A percentile compares a stretch with the other conserved stretches of the same genome.
These are phyloP conservation scores for Sphaerostilbella broomeana DNA, from an alignment of 2,329 filamentous ascomycete species.

Conservation along the genomic window DNA sequence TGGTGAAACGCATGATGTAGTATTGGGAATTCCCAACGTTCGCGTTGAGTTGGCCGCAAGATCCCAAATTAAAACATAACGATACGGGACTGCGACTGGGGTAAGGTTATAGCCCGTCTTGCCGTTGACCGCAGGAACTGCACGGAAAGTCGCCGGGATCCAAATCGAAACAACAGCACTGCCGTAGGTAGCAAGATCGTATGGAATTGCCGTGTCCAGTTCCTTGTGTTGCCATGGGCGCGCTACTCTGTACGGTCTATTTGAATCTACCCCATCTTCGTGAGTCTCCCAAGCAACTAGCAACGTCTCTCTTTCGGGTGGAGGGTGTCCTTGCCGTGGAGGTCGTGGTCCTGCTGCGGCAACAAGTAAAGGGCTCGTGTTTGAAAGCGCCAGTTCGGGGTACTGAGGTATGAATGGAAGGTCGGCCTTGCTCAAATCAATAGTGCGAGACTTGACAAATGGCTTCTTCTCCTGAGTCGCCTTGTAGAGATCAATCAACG, in stretches of 20 bases:
- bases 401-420: constrained; percentile 33
- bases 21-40: constrained; percentile 34
- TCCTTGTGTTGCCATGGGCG: constrained; percentile 32
- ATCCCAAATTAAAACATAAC: constrained; percentile 36
- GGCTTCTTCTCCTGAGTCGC: constrained; percentile 30
- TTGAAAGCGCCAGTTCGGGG: constrained; percentile 34
- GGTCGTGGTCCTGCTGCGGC: constrained; percentile 34
- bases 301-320: constrained; percentile 31
- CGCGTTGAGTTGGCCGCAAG: constrained; percentile 31
- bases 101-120: constrained; percentile 29
- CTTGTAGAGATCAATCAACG: constrained; percentile 29
- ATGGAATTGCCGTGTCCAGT: constrained; percentile 34
- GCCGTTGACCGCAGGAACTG: constrained; percentile 23
- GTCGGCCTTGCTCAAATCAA: constrained; percentile 29
- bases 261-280: constrained; percentile 19
- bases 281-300: constrained; percentile 35
- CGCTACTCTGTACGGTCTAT: constrained; percentile 30
- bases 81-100: constrained; percentile 25
- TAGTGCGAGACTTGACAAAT: constrained; percentile 28
- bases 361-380: constrained; percentile 33
- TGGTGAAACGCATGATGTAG: constrained; percentile 31
- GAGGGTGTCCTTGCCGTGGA: constrained; percentile 31
- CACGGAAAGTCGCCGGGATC: constrained; percentile 33
- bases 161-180: constrained; percentile 34
- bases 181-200: constrained; percentile 31